These are phyloP conservation scores for Penicillium aurantiogriseum DNA, from an alignment of 2,329 filamentous ascomycete genomes.

Conservation along the genomic window DNA sequence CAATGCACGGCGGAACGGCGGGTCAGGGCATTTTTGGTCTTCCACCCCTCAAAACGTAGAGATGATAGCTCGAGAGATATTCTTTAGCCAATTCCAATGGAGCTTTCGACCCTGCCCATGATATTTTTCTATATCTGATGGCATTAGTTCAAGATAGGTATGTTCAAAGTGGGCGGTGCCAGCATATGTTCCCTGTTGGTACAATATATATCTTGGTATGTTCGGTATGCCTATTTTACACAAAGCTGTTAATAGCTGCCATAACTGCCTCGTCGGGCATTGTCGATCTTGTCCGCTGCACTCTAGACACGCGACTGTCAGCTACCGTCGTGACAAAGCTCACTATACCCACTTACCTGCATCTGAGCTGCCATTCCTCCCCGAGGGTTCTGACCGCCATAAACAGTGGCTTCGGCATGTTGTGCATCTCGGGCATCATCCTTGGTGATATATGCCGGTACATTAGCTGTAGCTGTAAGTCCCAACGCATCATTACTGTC, in stretches of 20 bases:
- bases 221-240: neutral
- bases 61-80: neutral
- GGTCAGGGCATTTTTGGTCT: neutral
- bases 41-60: neutral
- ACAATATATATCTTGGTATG: neutral
- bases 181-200: neutral
- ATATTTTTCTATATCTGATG: neutral
- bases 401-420: slow-evolving; percentile 25
- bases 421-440: slow-evolving; percentile 35
- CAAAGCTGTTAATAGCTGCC: neutral
- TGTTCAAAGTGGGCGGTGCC: neutral
- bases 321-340: neutral
- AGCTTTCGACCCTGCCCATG: neutral
- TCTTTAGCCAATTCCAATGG: neutral
- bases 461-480: slow-evolving; percentile 22
- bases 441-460: slow-evolving; percentile 33
- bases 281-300: slow-evolving; percentile 35
- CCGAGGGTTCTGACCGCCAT: slow-evolving; percentile 33
- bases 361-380: slow-evolving; percentile 35
- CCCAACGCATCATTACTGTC: slow-evolving; percentile 33
- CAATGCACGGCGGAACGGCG: neutral
- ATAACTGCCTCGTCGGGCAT: slow-evolving; percentile 21
- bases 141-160: neutral
- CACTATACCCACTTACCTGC: slow-evolving; percentile 28
- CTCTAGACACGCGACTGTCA: slow-evolving; percentile 25